Evolutionary conservation across 768 basidiomycete species (phyloP), one percentile per base, ranked within the genome.

Genomic region (Pulveroboletus sp.): DNA sequence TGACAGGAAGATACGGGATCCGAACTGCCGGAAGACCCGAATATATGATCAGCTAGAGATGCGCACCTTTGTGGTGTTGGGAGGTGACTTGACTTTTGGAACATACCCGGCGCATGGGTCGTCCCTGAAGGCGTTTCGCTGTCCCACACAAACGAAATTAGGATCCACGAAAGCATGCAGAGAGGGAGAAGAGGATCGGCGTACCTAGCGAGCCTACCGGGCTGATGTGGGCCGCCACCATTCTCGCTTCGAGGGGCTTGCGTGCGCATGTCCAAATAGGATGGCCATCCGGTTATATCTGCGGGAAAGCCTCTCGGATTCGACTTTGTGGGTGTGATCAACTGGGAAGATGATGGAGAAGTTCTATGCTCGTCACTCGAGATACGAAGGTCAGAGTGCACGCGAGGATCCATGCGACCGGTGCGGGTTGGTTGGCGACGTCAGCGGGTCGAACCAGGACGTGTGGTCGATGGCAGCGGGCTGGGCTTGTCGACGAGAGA

Each of bases 51-150:
- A 4, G 3, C 31, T 16, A 12, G 47, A 7, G 35, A 43, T 14
- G 13, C 64, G 29, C 51, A 65, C 65, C 67, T 67, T 17, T 63
- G 63, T 8, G 65, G 67, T 13, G 65, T 67, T 13, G 67, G 67
- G 27, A 69, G 55, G 41, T 67, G 63, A 34, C 24, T 53, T 45
- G 53, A 44, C 47, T 47, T 64, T 45, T 47, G 60, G 38, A 53
- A 53, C 8, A 43, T 35, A 24, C 43, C 50, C 3, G 32, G 43
- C 9, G 34, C 20, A 32, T 45, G 51, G n/a, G 16, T 22, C 36
- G 17, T 43, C 24, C 39, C 45, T 24, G 45, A 55, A 29, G 53
- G 46, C 5, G 31, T 50, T 12, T 32, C 53, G 16, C 62, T 62
- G 22, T 34, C 20, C 23, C 38, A 14, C 32, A 8, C 6, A 23